Conservation (phyloP, 306 rosid genomes). For the Luffa acutangula region DNA sequence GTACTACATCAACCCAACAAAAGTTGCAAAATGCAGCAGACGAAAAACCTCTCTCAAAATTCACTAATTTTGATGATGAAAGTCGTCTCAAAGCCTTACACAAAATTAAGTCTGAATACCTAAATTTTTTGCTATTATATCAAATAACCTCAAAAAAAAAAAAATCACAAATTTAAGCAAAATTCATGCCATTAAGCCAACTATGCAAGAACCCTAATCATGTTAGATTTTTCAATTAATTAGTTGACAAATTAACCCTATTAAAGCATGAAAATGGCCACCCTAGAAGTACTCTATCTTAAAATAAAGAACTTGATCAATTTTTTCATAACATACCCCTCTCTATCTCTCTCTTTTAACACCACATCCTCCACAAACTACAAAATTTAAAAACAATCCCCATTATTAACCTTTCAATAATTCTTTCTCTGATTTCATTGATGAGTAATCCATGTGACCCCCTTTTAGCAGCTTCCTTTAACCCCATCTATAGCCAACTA, state of each 20-base stretch:
- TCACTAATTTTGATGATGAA: too few species aligned
- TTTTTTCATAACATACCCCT: neutral
- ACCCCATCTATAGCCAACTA: slow-evolving; percentile 1
- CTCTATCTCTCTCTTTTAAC: neutral
- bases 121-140: too few species aligned
- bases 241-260: neutral
- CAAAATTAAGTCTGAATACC: too few species aligned
- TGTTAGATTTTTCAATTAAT: neutral
- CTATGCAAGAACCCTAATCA: too few species aligned
- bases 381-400: neutral
- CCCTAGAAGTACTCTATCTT: neutral
- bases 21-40: too few species aligned
- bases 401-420: neutral
- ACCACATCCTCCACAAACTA: neutral
- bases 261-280: neutral
- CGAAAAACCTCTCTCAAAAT: too few species aligned
- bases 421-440: neutral
- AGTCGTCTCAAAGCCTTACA: too few species aligned
- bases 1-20: too few species aligned
- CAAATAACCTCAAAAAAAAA: too few species aligned
- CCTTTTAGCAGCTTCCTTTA: neutral
- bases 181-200: too few species aligned
- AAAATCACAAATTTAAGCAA: too few species aligned
- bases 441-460: slow-evolving; percentile 1
- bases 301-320: neutral